Base-by-base conservation (phyloP, 2,329 filamentous ascomycete species). In the Elsinoe batatas region DNA sequence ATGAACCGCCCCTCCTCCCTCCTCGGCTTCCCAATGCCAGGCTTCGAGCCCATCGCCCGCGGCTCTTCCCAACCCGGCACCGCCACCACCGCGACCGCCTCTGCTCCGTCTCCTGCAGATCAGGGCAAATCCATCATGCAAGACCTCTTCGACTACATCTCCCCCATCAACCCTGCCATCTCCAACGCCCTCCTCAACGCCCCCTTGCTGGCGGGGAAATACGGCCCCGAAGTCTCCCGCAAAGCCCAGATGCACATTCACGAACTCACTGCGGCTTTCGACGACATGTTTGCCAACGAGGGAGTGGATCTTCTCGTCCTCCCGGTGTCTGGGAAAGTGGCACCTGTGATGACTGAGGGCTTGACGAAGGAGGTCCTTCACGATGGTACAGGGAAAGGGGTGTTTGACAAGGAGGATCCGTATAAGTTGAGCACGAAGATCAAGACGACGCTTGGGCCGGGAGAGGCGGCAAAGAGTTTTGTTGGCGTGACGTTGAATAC, bases 271-370 rank as follows among this genome's bases (percentile, higher is more conserved):
- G 73, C 70, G 3, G 74, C 73, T 3, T 79, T 79, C 61, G 75
- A 79, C 60, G 58, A 60, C 11, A 36, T 47, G 15, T 55, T 55
- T 17, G 74, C 69, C 0, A 61, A 79, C 6, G 62, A 64, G 20
- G 61, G 69, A 0, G 67, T 73, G n/a, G 77, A 79, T 59, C 69
- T 79, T 4, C 64, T 79, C 8, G 60, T 79, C 40, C 74, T 74
- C 56, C 76, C 77, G 0, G 70, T 72, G 6, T 74, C 72, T 26
- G 74, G 75, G 5, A 71, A 70, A 0, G 72, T 76, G 1, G 75
- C 71, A 0, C 71, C 70, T 53, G 71, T 65, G 3, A 72, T 76
- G 61, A 71, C 70, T 0, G 56, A 57, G 8, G 56, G 60, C 8
- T 51, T 59, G 1, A 17, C 58, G 3, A 61, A 61, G 56, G 60